Conservation (phyloP, 768 basidiomycete species). For the Calocybe cyanea region DNA sequence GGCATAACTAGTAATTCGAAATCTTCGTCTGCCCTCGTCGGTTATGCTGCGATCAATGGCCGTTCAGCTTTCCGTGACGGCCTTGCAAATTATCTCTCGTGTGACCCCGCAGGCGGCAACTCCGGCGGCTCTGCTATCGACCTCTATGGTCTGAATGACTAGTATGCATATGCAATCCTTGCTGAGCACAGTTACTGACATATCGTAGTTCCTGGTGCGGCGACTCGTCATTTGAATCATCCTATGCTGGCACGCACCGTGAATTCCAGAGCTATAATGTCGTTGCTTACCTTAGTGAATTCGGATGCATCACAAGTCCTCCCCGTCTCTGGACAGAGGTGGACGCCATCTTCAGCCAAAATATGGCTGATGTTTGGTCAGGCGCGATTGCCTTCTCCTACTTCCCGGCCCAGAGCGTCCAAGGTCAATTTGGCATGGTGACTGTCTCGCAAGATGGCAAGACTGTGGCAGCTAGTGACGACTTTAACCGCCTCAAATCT, state of each 20-base stretch:
- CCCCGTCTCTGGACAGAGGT: slow-evolving; percentile 82
- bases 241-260: slow-evolving; percentile 53
- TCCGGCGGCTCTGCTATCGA: slow-evolving; percentile 69
- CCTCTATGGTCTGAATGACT: slow-evolving; percentile 84
- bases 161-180: slow-evolving; percentile 44
- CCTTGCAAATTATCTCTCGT: slow-evolving; percentile 77
- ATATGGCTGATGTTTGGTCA: slow-evolving; percentile 80
- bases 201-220: slow-evolving; percentile 78
- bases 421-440: slow-evolving; percentile 83
- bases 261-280: slow-evolving; percentile 68
- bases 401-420: slow-evolving; percentile 73
- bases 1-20: slow-evolving; percentile 51
- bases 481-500: slow-evolving; percentile 62
- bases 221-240: slow-evolving; percentile 47
- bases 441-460: slow-evolving; percentile 62
- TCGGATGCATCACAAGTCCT: slow-evolving; percentile 59
- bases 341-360: slow-evolving; percentile 60
- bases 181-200: not conserved
- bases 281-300: slow-evolving; percentile 89
- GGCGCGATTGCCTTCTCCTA: slow-evolving; percentile 90
- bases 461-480: slow-evolving; percentile 63
- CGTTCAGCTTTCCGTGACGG: slow-evolving; percentile 54
- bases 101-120: slow-evolving; percentile 53
- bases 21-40: slow-evolving; percentile 63
- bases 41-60: slow-evolving; percentile 85